Evolutionary conservation across 2,329 filamentous ascomycete species (phyloP).

Genomic region (Aspergillus pseudoterreus): DNA sequence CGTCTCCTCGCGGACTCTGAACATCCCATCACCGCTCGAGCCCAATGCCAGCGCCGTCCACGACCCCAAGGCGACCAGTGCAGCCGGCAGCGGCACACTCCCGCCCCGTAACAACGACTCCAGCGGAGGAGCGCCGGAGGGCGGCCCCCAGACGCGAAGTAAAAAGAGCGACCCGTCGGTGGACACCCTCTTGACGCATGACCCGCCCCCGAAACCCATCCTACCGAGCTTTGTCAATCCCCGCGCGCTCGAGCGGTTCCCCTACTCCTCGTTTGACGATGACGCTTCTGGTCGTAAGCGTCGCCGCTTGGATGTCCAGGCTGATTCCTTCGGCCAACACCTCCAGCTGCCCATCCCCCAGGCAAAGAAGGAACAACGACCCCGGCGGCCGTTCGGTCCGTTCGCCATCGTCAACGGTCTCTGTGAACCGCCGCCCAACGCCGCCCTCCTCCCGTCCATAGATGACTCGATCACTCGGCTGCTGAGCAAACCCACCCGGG

Average conservation of each 20-base stretch:
- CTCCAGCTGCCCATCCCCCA: constrained; percentile 47
- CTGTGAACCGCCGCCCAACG: constrained; percentile 61
- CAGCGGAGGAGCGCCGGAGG: constrained; percentile 26
- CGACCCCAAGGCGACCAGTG: constrained; percentile 25
- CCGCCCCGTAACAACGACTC: constrained; percentile 33
- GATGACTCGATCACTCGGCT: constrained; percentile 44
- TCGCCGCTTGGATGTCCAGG: constrained; percentile 39
- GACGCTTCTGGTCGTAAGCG: constrained; percentile 41
- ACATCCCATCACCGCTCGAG: constrained; percentile 44
- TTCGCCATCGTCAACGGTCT: constrained; percentile 55
- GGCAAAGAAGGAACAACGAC: constrained; percentile 43
- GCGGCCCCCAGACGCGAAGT: constrained; percentile 33
- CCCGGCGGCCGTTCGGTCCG: constrained; percentile 39
- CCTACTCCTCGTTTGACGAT: constrained; percentile 39
- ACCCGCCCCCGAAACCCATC: constrained; percentile 38
- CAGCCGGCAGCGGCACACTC: neutral
- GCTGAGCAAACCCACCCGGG: constrained; percentile 32
- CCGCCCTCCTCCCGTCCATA: constrained; percentile 59
- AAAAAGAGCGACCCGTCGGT: constrained; percentile 31
- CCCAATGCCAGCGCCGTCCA: constrained; percentile 37
- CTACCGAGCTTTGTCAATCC: constrained; percentile 47
- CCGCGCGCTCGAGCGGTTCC: constrained; percentile 44
- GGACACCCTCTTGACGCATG: constrained; percentile 29
- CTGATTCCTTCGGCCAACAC: constrained; percentile 42
- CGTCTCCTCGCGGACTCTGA: constrained; percentile 39